Percentiles rank a stretch among this genome's conserved stretches.
Evolutionary conservation across 345 rosid genomes (phyloP).

Genomic region (Lepidium africanum): DNA sequence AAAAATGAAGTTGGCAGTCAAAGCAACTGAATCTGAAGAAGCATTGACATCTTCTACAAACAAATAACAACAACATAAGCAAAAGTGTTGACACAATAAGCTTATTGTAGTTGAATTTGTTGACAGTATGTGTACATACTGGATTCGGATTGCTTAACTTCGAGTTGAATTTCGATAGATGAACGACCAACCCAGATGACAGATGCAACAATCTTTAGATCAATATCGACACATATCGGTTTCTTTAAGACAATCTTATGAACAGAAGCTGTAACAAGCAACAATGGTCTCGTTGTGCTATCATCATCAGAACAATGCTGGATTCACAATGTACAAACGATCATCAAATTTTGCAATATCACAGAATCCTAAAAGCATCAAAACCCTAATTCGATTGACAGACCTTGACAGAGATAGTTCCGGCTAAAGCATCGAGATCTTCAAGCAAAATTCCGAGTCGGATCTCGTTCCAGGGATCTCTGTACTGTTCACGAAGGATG

Average conservation of each 20-base stretch:
- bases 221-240: conserved; percentile 56
- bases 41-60: conserved; percentile 41
- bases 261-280: conserved; percentile 89
- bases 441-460: conserved; percentile 79
- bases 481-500: conserved; percentile 68
- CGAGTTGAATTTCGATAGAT: conserved; percentile 77
- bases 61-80: background rate
- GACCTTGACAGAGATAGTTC: conserved; percentile 88
- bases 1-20: conserved; percentile 70
- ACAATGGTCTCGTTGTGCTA: conserved; percentile 69
- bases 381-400: background rate
- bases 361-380: background rate
- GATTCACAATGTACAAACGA: background rate
- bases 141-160: conserved; percentile 44
- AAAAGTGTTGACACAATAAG: background rate
- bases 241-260: conserved; percentile 71
- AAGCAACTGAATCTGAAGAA: conserved; percentile 40
- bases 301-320: conserved; percentile 80
- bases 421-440: conserved; percentile 90
- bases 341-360: background rate
- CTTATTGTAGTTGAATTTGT: background rate
- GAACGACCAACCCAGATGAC: conserved; percentile 86
- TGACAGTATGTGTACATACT: background rate
- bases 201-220: conserved; percentile 67
- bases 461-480: conserved; percentile 93